phyloP scores from a whole-genome alignment of 2,329 filamentous ascomycete genomes.

The Thielaviopsis populi region DNA sequence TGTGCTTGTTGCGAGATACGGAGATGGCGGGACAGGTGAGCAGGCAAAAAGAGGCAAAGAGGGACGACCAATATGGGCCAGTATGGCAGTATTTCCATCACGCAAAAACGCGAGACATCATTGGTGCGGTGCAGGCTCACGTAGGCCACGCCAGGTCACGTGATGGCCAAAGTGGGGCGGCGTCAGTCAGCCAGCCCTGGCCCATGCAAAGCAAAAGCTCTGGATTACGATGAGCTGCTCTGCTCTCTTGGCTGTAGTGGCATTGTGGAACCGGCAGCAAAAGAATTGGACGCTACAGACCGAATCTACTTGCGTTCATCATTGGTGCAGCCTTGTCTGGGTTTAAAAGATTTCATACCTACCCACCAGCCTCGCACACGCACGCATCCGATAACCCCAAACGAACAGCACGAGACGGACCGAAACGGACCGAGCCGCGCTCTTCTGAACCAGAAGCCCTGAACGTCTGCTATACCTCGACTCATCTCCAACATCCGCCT shows the following conservation, averaged over 20 bases:
- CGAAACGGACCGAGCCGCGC: not conserved
- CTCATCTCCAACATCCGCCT: not conserved
- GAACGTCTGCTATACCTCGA: not conserved
- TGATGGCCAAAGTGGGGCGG: not conserved
- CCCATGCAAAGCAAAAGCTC: not conserved
- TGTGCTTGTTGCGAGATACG: not conserved
- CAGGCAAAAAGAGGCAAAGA: not conserved
- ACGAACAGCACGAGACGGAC: not conserved
- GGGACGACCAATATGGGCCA: not conserved
- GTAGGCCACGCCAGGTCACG: slow-evolving; percentile 9
- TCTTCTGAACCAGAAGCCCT: not conserved
- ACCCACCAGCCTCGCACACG: too few relatives aligned
- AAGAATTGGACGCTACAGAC: not conserved
- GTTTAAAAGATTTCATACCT: not conserved
- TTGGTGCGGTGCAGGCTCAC: not conserved
- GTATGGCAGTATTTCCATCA: not conserved
- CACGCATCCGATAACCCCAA: not conserved
- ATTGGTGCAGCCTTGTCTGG: not conserved
- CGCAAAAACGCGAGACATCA: slow-evolving; percentile 2
- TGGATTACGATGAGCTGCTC: not conserved
- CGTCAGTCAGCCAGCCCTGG: not conserved
- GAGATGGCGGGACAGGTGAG: not conserved
- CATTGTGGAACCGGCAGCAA: slow-evolving; percentile 6
- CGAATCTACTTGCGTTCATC: not conserved
- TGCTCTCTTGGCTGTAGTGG: too few relatives aligned